phyloP scores from a whole-genome alignment of 352 stramenopile species.

The Phytopythium chamaehyphon region DNA sequence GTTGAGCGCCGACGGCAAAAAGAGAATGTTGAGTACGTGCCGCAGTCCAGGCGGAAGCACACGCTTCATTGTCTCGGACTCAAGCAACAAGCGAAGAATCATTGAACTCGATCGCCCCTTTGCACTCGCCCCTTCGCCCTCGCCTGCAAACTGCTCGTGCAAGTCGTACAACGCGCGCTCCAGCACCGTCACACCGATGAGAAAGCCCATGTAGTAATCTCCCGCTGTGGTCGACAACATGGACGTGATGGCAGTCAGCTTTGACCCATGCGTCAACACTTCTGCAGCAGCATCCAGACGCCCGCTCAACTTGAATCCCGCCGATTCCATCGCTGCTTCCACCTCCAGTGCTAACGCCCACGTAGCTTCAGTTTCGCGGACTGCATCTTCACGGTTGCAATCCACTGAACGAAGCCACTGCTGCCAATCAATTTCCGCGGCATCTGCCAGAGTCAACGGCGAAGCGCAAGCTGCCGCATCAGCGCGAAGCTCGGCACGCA shows the following conservation, averaged over 20 bases:
- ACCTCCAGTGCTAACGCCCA: conserved; percentile 38
- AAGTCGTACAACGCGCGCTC: conserved; percentile 64
- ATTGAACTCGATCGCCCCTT: conserved; percentile 41
- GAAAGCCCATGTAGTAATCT: conserved; percentile 56
- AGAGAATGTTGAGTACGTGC: conserved; percentile 44
- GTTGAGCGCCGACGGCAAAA: conserved; percentile 59
- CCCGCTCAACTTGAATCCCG: background rate
- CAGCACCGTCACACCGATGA: conserved; percentile 53
- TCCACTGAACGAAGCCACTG: conserved; percentile 11
- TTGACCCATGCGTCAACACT: conserved; percentile 22
- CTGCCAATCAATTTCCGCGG: conserved; percentile 21
- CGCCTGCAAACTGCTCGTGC: conserved; percentile 11
- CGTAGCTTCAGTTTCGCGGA: conserved; percentile 23
- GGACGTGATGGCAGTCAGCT: conserved; percentile 17
- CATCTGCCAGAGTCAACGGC: conserved; percentile 5
- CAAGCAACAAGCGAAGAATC: conserved; percentile 62
- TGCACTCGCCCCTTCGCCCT: background rate
- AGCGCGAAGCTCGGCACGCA: conserved; percentile 10
- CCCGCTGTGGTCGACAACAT: conserved; percentile 19
- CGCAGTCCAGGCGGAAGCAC: conserved; percentile 35
- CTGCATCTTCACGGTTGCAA: background rate
- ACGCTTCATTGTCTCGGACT: conserved; percentile 27
- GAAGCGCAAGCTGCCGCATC: conserved; percentile 14
- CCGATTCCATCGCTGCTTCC: conserved; percentile 19
- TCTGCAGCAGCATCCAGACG: background rate